A percentile compares a stretch with the other conserved stretches of the same genome.
Evolutionary conservation across 2,329 filamentous ascomycete species (phyloP).

Genomic region (Zopfia rhizophila): DNA sequence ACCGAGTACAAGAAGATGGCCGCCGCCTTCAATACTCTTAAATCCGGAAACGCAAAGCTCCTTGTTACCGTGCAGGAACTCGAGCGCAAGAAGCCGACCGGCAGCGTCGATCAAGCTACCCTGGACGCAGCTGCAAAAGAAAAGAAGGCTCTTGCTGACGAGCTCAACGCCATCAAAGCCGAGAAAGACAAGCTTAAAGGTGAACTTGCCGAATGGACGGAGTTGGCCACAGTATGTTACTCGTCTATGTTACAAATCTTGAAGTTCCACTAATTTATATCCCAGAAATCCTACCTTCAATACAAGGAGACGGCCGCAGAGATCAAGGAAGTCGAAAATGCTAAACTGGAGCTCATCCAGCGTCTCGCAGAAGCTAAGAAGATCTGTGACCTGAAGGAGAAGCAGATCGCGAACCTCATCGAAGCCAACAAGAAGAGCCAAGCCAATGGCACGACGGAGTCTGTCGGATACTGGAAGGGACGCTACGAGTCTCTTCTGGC

Average conservation of each 20-base stretch:
- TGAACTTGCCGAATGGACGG: constrained; percentile 27
- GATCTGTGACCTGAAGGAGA: constrained; percentile 27
- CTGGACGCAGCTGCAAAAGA: background rate
- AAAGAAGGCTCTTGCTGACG: background rate
- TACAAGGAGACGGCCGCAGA: constrained; percentile 35
- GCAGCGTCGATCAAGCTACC: background rate
- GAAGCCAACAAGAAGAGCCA: constrained; percentile 18
- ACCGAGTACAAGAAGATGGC: constrained; percentile 14
- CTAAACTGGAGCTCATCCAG: too few species aligned
- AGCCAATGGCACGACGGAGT: constrained; percentile 17
- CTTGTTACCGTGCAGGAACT: constrained; percentile 4
- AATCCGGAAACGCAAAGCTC: constrained; percentile 13
- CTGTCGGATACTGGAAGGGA: constrained; percentile 10
- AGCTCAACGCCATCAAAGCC: background rate
- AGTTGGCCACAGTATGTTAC: constrained; percentile 33
- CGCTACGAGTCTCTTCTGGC: constrained; percentile 9
- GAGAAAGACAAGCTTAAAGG: background rate
- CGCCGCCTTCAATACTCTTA: background rate
- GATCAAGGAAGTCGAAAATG: constrained; percentile 34
- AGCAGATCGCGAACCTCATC: constrained; percentile 28
- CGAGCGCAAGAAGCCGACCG: constrained; percentile 2
- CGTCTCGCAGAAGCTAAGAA: constrained; percentile 21
- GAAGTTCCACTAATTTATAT: background rate
- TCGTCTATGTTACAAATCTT: background rate
- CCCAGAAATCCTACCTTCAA: constrained; percentile 36